Base-by-base conservation (phyloP, 1,284 basidiomycete genomes). In the Xerocomus nothofagi region DNA sequence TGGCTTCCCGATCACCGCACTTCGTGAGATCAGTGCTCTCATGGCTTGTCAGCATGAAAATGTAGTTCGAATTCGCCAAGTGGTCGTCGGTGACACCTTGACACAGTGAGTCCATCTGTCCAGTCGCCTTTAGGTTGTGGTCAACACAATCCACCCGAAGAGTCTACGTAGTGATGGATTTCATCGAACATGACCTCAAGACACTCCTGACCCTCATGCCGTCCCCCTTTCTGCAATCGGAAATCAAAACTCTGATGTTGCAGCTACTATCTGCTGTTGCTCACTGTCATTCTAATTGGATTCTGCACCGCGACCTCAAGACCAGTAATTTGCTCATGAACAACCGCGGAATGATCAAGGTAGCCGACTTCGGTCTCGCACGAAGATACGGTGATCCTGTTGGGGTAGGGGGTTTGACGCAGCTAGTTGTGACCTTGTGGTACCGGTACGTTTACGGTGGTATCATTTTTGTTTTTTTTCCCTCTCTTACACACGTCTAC, bases 151-250 rank as follows among this genome's bases (percentile, higher is more conserved):
- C 45, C 39, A 56, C 59, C 57, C 55, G 54, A 76, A 95, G 93
- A 76, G 93, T 98, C 47, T 99, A 94, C 71, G 93, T 99, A 55
- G 95, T 98, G 27, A 98, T 98, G 94, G 96, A 98, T 64, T 99
- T 99, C 66, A 95, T 99, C 66, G 97, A 99, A 71, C 97, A 99
- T 70, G 96, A 99, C 69, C 85, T 99, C 65, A 99, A 99, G 72
- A 91, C 94, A 2, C 79, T 99, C 43, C 79, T 99, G 47, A 90
- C 88, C 11, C 77, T 91, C 54, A 98, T 98, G 93, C 91, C 93
- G 1, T 82, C 88, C 32, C 93, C 96, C 0, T 99, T 99, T 72
- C 74, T 98, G 24, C 93, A 95, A 67, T 97, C 93, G 31, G 97
- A 99, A 72, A 90, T 98, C 74, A 99, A 99, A 78, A 98, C 95